These are phyloP conservation scores for Lasiosphaeriaceae sp. DNA, from an alignment of 495 filamentous ascomycete genomes.

Conservation along the genomic window DNA sequence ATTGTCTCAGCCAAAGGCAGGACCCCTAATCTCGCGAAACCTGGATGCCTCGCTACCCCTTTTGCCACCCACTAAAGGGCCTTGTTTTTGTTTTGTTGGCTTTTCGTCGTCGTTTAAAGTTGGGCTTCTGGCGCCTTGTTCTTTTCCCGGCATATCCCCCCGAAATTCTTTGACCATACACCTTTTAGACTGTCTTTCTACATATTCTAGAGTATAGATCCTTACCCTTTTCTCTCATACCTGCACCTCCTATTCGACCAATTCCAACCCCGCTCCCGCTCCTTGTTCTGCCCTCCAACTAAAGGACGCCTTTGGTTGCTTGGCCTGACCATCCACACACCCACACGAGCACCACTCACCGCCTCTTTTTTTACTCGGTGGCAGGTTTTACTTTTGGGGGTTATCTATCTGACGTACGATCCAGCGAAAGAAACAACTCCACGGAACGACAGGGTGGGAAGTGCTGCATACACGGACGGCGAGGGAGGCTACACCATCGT, in stretches of 20 bases:
- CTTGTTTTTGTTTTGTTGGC: neutral
- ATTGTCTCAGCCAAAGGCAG: neutral
- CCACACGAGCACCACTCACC: neutral
- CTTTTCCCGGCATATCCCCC: neutral
- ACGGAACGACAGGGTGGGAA: too few relatives aligned
- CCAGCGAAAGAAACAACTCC: too few relatives aligned
- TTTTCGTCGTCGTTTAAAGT: neutral
- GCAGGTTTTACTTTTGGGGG: neutral
- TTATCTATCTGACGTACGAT: neutral
- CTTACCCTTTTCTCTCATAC: neutral
- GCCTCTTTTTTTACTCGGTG: neutral
- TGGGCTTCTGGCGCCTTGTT: neutral
- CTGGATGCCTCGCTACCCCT: neutral
- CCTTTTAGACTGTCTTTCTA: neutral
- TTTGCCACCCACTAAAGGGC: neutral
- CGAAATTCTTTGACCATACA: neutral
- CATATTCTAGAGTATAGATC: neutral
- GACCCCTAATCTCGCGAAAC: neutral
- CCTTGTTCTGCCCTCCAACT: neutral
- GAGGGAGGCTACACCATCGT: too few relatives aligned
- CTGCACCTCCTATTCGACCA: constrained; percentile 6
- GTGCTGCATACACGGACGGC: too few relatives aligned
- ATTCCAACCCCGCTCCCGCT: neutral
- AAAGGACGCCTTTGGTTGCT: too few relatives aligned
- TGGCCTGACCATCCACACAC: too few relatives aligned